Evolutionary conservation across 495 filamentous ascomycete species (phyloP).

Genomic region (Terfezia claveryi): DNA sequence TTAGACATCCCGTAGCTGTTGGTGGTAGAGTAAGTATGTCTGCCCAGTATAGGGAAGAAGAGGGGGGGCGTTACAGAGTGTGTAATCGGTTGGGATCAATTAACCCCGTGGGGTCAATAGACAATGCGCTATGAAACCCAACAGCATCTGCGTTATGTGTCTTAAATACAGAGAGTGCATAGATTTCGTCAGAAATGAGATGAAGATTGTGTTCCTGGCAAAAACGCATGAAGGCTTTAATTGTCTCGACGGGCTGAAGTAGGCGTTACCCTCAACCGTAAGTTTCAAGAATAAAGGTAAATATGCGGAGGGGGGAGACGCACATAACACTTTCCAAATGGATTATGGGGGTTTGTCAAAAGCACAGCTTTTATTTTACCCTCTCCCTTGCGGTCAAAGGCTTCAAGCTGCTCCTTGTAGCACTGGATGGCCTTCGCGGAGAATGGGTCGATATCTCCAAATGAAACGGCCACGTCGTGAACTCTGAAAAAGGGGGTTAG

Average conservation of each 20-base stretch:
- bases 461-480: background rate
- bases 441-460: constrained; percentile 1
- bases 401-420: constrained; percentile 24
- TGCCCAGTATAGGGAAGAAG: too few species aligned
- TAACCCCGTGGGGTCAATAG: constrained; percentile 26
- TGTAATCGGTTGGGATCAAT: constrained; percentile 33
- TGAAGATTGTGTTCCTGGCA: constrained; percentile 35
- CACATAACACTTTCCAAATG: constrained; percentile 25
- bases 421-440: constrained; percentile 16
- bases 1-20: constrained; percentile 34
- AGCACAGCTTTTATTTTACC: constrained; percentile 28
- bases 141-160: constrained; percentile 18
- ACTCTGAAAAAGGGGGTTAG: background rate
- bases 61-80: constrained; percentile 19
- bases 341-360: constrained; percentile 41
- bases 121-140: constrained; percentile 31
- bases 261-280: background rate
- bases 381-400: constrained; percentile 1
- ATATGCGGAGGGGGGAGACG: background rate
- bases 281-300: background rate
- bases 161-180: constrained; percentile 33
- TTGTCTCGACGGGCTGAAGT: background rate
- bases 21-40: too few species aligned
- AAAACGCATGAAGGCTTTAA: constrained; percentile 18
- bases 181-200: constrained; percentile 41